A percentile compares a stretch with the other conserved stretches of the same genome.
phyloP scores from a whole-genome alignment of 2,329 filamentous ascomycete species.

The Aspergillus bombycis region DNA sequence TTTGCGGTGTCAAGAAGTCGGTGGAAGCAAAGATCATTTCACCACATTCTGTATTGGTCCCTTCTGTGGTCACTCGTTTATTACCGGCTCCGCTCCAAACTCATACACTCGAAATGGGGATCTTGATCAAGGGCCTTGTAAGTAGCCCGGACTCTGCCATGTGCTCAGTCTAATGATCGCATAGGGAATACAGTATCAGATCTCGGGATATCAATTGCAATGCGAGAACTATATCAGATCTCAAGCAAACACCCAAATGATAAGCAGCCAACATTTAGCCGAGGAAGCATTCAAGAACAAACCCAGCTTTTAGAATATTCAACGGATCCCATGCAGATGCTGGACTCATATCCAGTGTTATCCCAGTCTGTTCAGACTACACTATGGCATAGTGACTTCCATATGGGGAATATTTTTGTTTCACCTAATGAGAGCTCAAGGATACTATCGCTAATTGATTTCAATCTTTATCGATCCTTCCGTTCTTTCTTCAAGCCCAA shows the following conservation, averaged over 20 bases:
- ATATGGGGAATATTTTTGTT: constrained; percentile 41
- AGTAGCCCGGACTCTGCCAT: constrained; percentile 7
- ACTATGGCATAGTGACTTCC: constrained; percentile 28
- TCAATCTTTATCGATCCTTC: constrained; percentile 30
- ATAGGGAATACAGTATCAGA: constrained; percentile 21
- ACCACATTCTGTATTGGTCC: too few relatives aligned
- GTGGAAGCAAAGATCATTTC: too few relatives aligned
- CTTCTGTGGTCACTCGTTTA: too few relatives aligned
- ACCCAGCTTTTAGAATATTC: constrained; percentile 16
- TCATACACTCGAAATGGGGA: not conserved
- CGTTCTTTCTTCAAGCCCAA: constrained; percentile 31
- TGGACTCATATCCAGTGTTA: constrained; percentile 20
- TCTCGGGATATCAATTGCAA: constrained; percentile 20
- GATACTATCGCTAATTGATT: constrained; percentile 30
- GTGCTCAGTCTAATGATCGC: constrained; percentile 10
- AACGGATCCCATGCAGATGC: constrained; percentile 15
- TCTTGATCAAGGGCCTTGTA: constrained; percentile 20
- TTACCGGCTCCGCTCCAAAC: too few relatives aligned
- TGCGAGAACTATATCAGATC: constrained; percentile 22
- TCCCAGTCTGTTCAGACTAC: constrained; percentile 21
- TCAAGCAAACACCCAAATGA: constrained; percentile 5
- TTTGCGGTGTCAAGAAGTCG: too few relatives aligned
- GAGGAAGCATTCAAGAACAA: constrained; percentile 18
- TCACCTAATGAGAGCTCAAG: constrained; percentile 20
- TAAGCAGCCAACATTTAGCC: constrained; percentile 6